phyloP scores from a whole-genome alignment of 208 protist genomes.

The Pavlovales sp. region DNA sequence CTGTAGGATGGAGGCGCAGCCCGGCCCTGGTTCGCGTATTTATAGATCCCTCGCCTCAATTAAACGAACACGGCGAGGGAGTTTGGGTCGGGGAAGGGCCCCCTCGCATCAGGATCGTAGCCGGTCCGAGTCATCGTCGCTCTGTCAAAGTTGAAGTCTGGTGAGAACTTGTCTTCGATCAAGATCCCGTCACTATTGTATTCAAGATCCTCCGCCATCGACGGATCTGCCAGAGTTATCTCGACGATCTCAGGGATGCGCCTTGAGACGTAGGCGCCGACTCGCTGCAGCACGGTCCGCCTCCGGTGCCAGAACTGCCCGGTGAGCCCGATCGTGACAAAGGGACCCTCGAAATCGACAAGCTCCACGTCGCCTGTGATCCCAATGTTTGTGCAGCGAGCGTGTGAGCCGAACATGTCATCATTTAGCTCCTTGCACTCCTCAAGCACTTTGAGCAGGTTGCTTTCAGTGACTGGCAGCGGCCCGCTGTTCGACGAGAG shows the following conservation, averaged over 20 bases:
- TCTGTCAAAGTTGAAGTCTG: neutral
- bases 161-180: neutral
- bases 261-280: neutral
- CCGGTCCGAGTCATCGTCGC: neutral
- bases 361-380: conserved; percentile 10
- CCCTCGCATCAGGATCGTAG: neutral
- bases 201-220: neutral
- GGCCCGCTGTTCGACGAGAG: too few relatives aligned
- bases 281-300: neutral
- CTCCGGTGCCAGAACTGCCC: conserved; percentile 30
- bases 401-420: neutral
- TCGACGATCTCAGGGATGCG: conserved; percentile 21
- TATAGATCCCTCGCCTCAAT: too few relatives aligned
- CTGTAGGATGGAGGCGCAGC: too few relatives aligned
- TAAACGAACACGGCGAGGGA: neutral
- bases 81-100: neutral
- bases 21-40: too few relatives aligned
- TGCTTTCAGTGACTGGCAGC: neutral
- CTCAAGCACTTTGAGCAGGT: neutral
- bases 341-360: conserved; percentile 18
- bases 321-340: neutral
- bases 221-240: neutral
- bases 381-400: neutral
- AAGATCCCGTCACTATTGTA: neutral
- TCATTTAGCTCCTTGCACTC: neutral